Conservation (phyloP, 2,329 filamentous ascomycete species). For the Sporothrix mexicana region DNA sequence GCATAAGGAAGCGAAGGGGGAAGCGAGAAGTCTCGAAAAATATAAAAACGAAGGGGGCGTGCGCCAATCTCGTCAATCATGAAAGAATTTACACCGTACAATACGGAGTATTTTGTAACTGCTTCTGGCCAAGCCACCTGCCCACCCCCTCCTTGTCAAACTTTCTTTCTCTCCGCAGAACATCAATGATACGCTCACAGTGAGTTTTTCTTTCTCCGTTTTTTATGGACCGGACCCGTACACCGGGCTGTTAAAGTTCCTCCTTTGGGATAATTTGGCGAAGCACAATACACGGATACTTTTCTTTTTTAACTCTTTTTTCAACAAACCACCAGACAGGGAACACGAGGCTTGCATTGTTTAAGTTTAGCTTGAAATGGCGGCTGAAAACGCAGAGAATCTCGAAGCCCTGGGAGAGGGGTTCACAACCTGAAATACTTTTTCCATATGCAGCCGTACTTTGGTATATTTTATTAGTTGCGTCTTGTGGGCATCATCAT, state of each 20-base stretch:
- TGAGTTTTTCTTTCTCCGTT: not conserved
- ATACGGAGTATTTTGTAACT: too few species aligned
- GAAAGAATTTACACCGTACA: too few species aligned
- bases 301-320: not conserved
- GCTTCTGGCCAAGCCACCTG: not conserved
- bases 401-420: not conserved
- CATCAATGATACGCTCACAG: too few species aligned
- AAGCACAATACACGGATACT: not conserved
- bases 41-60: not conserved
- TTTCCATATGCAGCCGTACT: slow-evolving; percentile 13
- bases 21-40: not conserved
- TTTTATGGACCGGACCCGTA: not conserved
- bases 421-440: not conserved
- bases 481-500: not conserved
- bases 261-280: not conserved
- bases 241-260: not conserved
- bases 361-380: not conserved
- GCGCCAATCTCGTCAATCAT: not conserved
- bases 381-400: too few species aligned
- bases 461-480: slow-evolving; percentile 1
- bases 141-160: slow-evolving; percentile 5
- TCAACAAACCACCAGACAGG: not conserved
- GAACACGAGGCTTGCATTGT: not conserved
- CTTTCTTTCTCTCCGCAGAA: not conserved
- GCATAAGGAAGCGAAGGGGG: not conserved